Evolutionary conservation across 441 rosid species (phyloP), one percentile per base, ranked within the genome.

Genomic region (Corymbia citriodora): DNA sequence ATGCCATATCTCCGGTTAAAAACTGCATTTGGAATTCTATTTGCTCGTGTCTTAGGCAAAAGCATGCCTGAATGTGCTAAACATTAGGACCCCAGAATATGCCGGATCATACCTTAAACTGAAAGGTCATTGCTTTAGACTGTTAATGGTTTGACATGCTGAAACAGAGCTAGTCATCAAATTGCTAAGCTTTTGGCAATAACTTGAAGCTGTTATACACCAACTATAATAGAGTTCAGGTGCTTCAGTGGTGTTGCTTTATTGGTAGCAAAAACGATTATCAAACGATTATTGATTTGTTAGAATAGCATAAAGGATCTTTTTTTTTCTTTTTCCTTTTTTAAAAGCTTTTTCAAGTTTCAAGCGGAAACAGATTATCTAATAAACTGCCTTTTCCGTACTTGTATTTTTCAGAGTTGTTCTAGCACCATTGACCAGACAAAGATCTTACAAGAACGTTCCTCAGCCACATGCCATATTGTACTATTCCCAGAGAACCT

Each of bases 401-500:
- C 52, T 31, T 48, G n/a, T 57, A 40, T 4, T 55, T 89, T 61
- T 25, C 65, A 91, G 90, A 50, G 91, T 89, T 29, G 89, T 87
- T 74, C 57, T 89, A 45, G 92, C 92, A 61, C 92, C 89, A 2
- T n/a, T 91, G 89, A 91, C 91, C 27, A 87, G 89, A 18, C 90
- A 91, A 57, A 81, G 91, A 52, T 91, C 89, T 45, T 87, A 91
- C 57, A 48, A 48, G 63, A 89, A 87, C 36, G 90, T 91, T 61
- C 92, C 92, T 25, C 92, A 90, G 27, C 92, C 89, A 5, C 91
- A 90, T 10, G 91, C 91, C 18, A 36, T 89, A 31, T 87, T 91
- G 45, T 91, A 91, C 53, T 91, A 91, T 72, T 91, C 91, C 17
- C 92, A 91, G 57, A 90, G 92, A 53, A 70, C 91, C 33, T 88